Percentiles rank a stretch among this genome's conserved stretches.
phyloP scores from a whole-genome alignment of 139 green algal species.

The Coccomyxa sp. region DNA sequence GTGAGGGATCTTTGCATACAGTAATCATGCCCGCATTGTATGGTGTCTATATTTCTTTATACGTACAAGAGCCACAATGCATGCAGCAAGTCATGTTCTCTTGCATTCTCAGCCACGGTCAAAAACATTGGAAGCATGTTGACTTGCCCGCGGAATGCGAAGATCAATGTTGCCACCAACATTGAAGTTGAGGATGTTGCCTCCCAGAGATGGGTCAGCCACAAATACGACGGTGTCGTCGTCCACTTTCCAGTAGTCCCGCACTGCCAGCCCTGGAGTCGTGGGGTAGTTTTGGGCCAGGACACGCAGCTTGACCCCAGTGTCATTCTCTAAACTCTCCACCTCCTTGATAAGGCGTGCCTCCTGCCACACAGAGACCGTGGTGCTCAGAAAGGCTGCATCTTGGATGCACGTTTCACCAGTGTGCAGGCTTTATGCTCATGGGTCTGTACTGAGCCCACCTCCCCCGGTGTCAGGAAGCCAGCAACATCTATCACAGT shows the following conservation, averaged over 20 bases:
- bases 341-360: conserved; percentile 60
- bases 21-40: no score
- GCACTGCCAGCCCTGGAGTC: conserved; percentile 88
- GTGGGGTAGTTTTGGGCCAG: conserved; percentile 97
- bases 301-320: conserved; percentile 88
- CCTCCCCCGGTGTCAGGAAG: conserved; percentile 82
- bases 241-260: conserved; percentile 96
- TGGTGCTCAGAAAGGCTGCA: neutral
- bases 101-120: neutral
- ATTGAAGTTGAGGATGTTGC: conserved; percentile 98
- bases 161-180: conserved; percentile 89
- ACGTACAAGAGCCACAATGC: no score
- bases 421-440: neutral
- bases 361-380: conserved; percentile 48
- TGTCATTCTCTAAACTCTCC: conserved; percentile 77
- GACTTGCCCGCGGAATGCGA: conserved; percentile 9
- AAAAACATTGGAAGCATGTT: neutral
- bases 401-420: neutral
- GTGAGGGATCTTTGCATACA: neutral
- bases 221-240: conserved; percentile 93
- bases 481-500: conserved; percentile 92
- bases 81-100: no score
- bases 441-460: neutral
- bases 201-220: conserved; percentile 65
- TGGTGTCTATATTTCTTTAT: no score